Evolutionary conservation across 306 rosid species (phyloP).

Genomic region (Casuarina equisetifolia): DNA sequence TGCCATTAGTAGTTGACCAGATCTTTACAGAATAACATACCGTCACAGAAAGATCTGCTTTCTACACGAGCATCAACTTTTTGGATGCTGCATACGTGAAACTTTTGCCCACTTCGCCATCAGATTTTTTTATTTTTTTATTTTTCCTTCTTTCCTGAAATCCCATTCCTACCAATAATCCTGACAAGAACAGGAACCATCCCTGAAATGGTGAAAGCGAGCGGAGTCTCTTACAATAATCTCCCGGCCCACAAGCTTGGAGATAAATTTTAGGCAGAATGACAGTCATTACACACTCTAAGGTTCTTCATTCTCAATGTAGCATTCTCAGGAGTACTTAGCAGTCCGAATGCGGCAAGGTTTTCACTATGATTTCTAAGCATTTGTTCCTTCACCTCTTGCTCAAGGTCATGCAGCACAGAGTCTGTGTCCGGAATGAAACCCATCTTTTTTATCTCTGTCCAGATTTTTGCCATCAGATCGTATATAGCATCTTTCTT

Average conservation of each 20-base stretch:
- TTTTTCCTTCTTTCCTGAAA: constrained; percentile 5
- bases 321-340: constrained; percentile 61
- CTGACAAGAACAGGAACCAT: constrained; percentile 77
- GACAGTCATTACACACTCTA: constrained; percentile 84
- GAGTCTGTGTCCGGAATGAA: constrained; percentile 54
- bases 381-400: constrained; percentile 73
- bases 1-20: neutral
- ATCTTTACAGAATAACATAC: neutral
- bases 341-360: constrained; percentile 75
- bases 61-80: neutral
- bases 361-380: constrained; percentile 81
- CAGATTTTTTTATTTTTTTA: neutral
- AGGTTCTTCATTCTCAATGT: constrained; percentile 80
- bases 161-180: constrained; percentile 64
- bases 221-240: constrained; percentile 75
- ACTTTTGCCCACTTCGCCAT: constrained; percentile 9
- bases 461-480: constrained; percentile 67
- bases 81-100: constrained; percentile 3
- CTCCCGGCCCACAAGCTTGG: constrained; percentile 79
- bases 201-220: constrained; percentile 82
- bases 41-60: constrained; percentile 1
- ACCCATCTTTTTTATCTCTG: constrained; percentile 78
- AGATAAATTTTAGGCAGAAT: constrained; percentile 80
- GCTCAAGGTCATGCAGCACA: constrained; percentile 73
- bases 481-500: constrained; percentile 68